phyloP scores from a whole-genome alignment of 164 flowering plant genomes.

The grape (Vitis vinifera) region DNA sequence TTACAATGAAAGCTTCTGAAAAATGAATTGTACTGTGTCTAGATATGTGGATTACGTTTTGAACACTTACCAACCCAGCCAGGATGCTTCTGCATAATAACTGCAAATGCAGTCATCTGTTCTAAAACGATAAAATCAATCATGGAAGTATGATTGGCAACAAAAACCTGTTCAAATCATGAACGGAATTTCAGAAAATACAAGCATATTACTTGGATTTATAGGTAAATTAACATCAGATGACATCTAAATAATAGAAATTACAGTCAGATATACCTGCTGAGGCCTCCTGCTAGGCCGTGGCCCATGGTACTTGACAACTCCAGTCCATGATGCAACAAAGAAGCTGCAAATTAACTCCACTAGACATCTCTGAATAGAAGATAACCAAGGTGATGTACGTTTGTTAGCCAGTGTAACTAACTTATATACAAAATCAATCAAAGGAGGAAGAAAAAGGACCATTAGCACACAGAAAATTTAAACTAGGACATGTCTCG shows the following conservation, averaged over 20 bases:
- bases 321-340: slow-evolving; percentile 99
- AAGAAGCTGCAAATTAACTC: slow-evolving; percentile 91
- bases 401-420: neutral
- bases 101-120: slow-evolving; percentile 99
- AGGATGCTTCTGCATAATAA: slow-evolving; percentile 99
- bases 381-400: slow-evolving; percentile 7
- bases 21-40: too few relatives aligned
- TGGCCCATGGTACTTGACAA: slow-evolving; percentile 96
- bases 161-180: slow-evolving; percentile 72
- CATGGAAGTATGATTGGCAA: slow-evolving; percentile 99
- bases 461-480: neutral
- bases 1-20: too few relatives aligned
- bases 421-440: too few relatives aligned
- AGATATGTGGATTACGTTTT: neutral
- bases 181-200: slow-evolving; percentile 2
- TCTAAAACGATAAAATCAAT: slow-evolving; percentile 94
- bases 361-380: slow-evolving; percentile 75
- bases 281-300: slow-evolving; percentile 90
- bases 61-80: slow-evolving; percentile 98
- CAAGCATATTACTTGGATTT: too few relatives aligned
- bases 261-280: slow-evolving; percentile 46
- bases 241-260: neutral
- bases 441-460: neutral
- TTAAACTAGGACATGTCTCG: too few relatives aligned
- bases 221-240: neutral